Evolutionary conservation across 495 filamentous ascomycete species (phyloP).

Genomic region (Aspergillus sparsus): DNA sequence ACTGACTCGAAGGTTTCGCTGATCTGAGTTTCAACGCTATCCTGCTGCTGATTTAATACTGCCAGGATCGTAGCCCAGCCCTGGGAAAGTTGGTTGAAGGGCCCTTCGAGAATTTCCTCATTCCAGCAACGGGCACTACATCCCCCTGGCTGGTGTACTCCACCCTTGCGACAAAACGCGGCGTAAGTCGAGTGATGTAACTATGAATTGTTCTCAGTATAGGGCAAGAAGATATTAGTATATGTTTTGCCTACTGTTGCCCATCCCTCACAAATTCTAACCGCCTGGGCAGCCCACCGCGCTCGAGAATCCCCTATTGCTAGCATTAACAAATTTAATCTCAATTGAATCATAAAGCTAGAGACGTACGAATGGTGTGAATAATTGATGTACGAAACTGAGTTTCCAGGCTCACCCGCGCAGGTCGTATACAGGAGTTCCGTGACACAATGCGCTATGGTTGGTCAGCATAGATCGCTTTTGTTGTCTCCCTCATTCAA

Average conservation of each 20-base stretch:
- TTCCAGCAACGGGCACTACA: neutral
- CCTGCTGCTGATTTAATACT: neutral
- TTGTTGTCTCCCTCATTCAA: neutral
- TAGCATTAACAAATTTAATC: neutral
- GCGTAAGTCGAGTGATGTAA: constrained; percentile 1
- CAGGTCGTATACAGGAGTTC: neutral
- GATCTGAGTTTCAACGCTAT: neutral
- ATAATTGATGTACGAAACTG: constrained; percentile 9
- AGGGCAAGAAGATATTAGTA: neutral
- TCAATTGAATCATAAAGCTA: neutral
- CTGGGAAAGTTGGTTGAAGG: neutral
- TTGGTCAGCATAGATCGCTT: constrained; percentile 3
- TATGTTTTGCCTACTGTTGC: neutral
- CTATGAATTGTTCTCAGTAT: neutral
- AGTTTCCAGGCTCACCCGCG: neutral
- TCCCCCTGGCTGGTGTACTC: neutral
- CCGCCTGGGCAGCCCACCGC: neutral
- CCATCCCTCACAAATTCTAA: neutral
- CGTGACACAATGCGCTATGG: constrained; percentile 1
- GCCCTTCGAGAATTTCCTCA: neutral
- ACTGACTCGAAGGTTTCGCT: neutral
- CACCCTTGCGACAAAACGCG: constrained; percentile 8
- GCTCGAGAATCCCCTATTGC: neutral
- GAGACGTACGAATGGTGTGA: constrained; percentile 8
- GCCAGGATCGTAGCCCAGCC: neutral